Evolutionary conservation across 129 eudicot species (phyloP).

Genomic region (Flaveria sonorensis): DNA sequence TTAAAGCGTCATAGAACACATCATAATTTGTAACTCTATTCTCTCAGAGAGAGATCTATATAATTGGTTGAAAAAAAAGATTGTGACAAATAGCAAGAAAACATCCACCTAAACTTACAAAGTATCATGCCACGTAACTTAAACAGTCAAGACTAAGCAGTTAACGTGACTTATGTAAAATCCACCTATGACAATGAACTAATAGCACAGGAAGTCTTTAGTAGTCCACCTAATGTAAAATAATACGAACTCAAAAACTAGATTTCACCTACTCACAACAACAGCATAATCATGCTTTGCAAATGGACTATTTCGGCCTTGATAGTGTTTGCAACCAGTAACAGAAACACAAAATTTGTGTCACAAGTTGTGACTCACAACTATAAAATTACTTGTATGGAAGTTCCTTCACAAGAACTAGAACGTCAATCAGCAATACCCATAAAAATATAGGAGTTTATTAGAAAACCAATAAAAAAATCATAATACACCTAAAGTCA

Average conservation of each 20-base stretch:
- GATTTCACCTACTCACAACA: not conserved
- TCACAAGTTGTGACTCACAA: too few species aligned
- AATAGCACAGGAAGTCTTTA: not conserved
- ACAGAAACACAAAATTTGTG: not conserved
- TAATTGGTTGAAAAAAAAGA: not conserved
- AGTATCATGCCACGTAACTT: slow-evolving; percentile 7
- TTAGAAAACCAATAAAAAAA: not conserved
- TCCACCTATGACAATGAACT: not conserved
- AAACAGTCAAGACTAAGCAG: not conserved
- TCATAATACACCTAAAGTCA: not conserved
- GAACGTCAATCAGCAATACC: not conserved
- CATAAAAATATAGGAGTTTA: not conserved
- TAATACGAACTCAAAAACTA: not conserved
- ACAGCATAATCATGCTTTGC: not conserved
- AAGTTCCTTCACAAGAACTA: not conserved
- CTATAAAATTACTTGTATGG: not conserved
- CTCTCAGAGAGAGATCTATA: not conserved
- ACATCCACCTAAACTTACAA: not conserved
- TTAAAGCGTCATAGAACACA: not conserved
- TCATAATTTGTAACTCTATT: not conserved
- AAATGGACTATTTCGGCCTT: not conserved
- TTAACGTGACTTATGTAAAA: not conserved
- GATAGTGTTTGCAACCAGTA: not conserved
- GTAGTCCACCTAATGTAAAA: not conserved
- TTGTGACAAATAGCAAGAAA: not conserved